Evolutionary conservation across 495 filamentous ascomycete genomes (phyloP).

Genomic region (Beverwykella pulmonaria): DNA sequence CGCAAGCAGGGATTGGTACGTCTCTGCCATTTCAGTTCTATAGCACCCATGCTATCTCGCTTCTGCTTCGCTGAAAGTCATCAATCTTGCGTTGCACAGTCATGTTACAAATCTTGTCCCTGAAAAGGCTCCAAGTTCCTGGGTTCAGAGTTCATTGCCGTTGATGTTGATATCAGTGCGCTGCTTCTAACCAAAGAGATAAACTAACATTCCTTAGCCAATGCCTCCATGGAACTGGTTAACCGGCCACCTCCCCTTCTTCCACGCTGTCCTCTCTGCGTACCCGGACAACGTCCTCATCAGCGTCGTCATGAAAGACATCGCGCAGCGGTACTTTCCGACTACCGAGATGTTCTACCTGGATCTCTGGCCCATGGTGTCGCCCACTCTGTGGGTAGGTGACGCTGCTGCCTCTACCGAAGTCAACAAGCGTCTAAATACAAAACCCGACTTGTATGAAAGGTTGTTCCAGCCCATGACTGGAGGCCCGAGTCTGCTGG

Average conservation of each 20-base stretch:
- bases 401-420: neutral
- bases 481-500: slow-evolving; percentile 1
- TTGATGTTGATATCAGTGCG: too few species aligned
- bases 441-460: neutral
- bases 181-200: neutral
- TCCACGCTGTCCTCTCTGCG: neutral
- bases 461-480: neutral
- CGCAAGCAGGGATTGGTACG: neutral
- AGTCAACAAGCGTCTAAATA: neutral
- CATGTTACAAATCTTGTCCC: too few species aligned
- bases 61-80: too few species aligned
- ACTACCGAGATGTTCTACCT: slow-evolving; percentile 6
- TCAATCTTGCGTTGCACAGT: too few species aligned
- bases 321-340: neutral
- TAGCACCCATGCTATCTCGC: too few species aligned
- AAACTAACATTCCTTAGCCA: neutral
- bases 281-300: neutral
- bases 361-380: slow-evolving; percentile 13
- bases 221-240: slow-evolving; percentile 11
- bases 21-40: neutral
- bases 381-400: neutral
- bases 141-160: too few species aligned
- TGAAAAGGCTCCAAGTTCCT: too few species aligned
- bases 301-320: slow-evolving; percentile 2
- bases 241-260: neutral